Evolutionary conservation across 371 early-diverging fungal species (phyloP).

Genomic region (Mortierella polycephala): DNA sequence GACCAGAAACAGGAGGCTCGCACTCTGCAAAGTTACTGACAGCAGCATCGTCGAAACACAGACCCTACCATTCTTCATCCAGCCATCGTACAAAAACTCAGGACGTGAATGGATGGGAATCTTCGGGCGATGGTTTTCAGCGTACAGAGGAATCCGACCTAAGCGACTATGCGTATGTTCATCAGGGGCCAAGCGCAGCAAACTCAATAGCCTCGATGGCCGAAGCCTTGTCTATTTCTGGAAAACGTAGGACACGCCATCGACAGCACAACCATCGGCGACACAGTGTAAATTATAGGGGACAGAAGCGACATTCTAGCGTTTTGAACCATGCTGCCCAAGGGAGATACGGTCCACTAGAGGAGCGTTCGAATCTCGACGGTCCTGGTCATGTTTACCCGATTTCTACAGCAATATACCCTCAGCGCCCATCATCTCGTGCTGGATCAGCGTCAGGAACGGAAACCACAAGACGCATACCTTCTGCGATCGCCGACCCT

Average conservation of each 20-base stretch:
- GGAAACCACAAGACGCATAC: neutral
- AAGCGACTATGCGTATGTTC: slow-evolving; percentile 9
- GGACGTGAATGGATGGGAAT: slow-evolving; percentile 29
- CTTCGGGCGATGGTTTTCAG: slow-evolving; percentile 7
- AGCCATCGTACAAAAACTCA: neutral
- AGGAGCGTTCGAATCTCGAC: neutral
- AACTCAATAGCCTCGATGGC: slow-evolving; percentile 29
- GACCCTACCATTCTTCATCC: neutral
- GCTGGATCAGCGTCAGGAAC: neutral
- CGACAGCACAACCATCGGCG: neutral
- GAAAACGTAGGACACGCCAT: neutral
- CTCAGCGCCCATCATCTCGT: neutral
- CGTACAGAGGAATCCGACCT: slow-evolving; percentile 22
- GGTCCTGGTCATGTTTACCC: neutral
- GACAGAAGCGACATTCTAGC: neutral
- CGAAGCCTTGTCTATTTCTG: slow-evolving; percentile 24
- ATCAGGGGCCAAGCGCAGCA: slow-evolving; percentile 8
- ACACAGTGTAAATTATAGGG: neutral
- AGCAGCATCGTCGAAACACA: slow-evolving; percentile 5
- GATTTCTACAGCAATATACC: slow-evolving; percentile 18
- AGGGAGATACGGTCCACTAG: neutral
- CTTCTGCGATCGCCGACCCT: neutral
- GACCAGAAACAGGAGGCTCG: neutral
- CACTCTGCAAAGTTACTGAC: neutral
- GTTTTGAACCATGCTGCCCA: no score